Evolutionary conservation across 345 rosid species (phyloP).

Genomic region (Brassica juncea): DNA sequence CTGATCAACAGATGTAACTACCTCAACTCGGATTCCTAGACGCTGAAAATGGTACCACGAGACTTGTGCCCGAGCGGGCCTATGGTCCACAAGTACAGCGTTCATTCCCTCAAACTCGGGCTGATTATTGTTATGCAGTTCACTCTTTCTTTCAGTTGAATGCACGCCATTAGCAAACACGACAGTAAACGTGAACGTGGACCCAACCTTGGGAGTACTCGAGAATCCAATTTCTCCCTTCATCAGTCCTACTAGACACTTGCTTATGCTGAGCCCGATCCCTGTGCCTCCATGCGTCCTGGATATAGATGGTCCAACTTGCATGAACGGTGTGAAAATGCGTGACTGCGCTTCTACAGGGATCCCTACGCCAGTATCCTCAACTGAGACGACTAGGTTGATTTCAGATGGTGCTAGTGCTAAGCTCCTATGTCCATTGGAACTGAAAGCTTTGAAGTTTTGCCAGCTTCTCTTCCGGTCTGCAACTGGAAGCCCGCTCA

Average conservation of each 20-base stretch:
- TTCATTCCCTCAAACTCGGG: conserved; percentile 68
- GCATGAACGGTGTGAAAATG: conserved; percentile 92
- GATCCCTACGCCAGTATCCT: conserved; percentile 94
- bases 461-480: conserved; percentile 74
- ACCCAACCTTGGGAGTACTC: conserved; percentile 74
- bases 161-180: conserved; percentile 57
- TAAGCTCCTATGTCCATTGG: conserved; percentile 45
- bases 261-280: conserved; percentile 97
- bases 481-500: conserved; percentile 84
- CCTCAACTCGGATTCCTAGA: conserved; percentile 66
- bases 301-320: conserved; percentile 89
- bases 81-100: conserved; percentile 76
- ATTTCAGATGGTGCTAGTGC: conserved; percentile 49
- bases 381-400: conserved; percentile 81
- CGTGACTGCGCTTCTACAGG: conserved; percentile 87
- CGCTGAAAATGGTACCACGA: conserved; percentile 82
- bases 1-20: conserved; percentile 55
- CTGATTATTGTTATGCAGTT: conserved; percentile 49
- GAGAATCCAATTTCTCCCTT: conserved; percentile 89
- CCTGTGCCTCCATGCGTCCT: conserved; percentile 94
- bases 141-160: conserved; percentile 48
- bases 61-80: conserved; percentile 70
- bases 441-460: conserved; percentile 60
- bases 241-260: conserved; percentile 87
- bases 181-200: conserved; percentile 93